These are phyloP conservation scores for Ceratocystis huliohia DNA, from an alignment of 2,329 filamentous ascomycete species.

Conservation along the genomic window DNA sequence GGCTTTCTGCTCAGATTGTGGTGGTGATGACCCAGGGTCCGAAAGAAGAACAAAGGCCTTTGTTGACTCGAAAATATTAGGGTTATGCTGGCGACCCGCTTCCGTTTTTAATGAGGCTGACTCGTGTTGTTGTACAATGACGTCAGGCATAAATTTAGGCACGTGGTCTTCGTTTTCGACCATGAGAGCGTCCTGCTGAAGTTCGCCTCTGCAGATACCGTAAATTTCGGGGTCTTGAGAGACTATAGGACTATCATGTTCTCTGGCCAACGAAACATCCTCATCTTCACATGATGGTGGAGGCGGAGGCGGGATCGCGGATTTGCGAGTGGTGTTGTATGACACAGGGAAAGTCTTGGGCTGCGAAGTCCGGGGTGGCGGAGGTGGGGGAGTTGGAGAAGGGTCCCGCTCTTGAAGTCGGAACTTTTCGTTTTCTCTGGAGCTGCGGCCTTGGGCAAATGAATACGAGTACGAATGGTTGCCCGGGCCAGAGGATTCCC, in stretches of 20 bases:
- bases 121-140: constrained; percentile 8
- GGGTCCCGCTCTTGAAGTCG: not conserved
- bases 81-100: constrained; percentile 7
- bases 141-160: constrained; percentile 15
- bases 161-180: constrained; percentile 18
- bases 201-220: constrained; percentile 16
- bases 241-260: constrained; percentile 6
- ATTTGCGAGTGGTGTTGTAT: constrained; percentile 19
- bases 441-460: not conserved
- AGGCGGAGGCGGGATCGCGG: constrained; percentile 18
- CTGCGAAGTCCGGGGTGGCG: constrained; percentile 1
- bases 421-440: not conserved
- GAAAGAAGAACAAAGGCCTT: constrained; percentile 19
- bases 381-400: constrained; percentile 6
- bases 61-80: not conserved
- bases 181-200: constrained; percentile 16
- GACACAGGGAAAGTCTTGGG: constrained; percentile 19
- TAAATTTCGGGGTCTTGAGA: constrained; percentile 14
- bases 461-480: constrained; percentile 1
- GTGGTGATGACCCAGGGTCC: constrained; percentile 13
- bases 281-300: constrained; percentile 20
- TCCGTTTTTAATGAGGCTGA: not conserved
- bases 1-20: constrained; percentile 8
- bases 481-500: not conserved
- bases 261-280: constrained; percentile 15